Conservation (phyloP, 768 basidiomycete species). For the Tephrocybe sp. region DNA sequence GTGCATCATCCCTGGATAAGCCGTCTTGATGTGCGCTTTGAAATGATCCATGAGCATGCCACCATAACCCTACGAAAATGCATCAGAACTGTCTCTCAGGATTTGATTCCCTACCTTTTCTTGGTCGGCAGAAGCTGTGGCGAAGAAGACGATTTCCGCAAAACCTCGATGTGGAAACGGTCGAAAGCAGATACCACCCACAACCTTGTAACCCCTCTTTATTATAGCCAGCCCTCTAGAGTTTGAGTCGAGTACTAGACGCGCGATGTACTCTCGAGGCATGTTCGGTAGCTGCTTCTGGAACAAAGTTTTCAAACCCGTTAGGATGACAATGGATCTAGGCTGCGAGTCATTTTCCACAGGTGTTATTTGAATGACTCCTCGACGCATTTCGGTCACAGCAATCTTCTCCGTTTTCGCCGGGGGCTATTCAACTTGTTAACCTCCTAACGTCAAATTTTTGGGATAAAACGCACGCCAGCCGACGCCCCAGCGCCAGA, state of each 20-base stretch:
- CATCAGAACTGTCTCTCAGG: not conserved
- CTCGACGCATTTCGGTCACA: slow-evolving; percentile 72
- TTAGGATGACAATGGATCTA: slow-evolving; percentile 79
- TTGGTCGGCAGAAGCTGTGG: slow-evolving; percentile 94
- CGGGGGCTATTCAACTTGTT: slow-evolving; percentile 38
- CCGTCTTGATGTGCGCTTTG: slow-evolving; percentile 84
- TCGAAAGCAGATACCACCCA: slow-evolving; percentile 95
- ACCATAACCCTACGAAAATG: slow-evolving; percentile 77
- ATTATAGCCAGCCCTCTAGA: slow-evolving; percentile 94
- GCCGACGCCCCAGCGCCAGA: slow-evolving; percentile 43
- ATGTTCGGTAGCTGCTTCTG: slow-evolving; percentile 98
- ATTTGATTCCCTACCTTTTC: slow-evolving; percentile 70
- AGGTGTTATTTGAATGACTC: slow-evolving; percentile 78
- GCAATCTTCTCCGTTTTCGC: slow-evolving; percentile 74
- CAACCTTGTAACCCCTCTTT: slow-evolving; percentile 92
- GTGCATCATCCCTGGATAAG: slow-evolving; percentile 86
- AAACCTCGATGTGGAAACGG: slow-evolving; percentile 94
- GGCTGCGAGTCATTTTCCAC: slow-evolving; percentile 81
- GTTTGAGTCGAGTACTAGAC: slow-evolving; percentile 89
- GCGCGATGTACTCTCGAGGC: slow-evolving; percentile 97
- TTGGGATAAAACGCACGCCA: slow-evolving; percentile 37
- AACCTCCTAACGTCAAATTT: not conserved
- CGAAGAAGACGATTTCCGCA: slow-evolving; percentile 98
- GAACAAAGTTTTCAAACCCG: slow-evolving; percentile 95
- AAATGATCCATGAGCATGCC: slow-evolving; percentile 98